Conservation (phyloP, 129 eudicot genomes). For the carrot (Daucus carota) region DNA sequence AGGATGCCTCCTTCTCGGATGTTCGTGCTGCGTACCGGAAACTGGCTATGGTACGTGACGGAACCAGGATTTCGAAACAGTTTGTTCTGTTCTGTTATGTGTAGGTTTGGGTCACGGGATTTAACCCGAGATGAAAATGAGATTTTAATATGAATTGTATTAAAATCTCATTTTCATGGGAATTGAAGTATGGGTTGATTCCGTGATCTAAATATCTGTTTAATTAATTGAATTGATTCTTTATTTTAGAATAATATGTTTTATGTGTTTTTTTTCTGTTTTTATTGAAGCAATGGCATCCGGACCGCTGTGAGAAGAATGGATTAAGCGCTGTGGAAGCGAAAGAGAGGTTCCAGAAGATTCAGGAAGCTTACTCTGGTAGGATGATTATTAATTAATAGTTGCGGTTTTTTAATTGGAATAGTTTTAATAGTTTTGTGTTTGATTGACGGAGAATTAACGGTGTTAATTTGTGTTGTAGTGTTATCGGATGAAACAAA, state of each 20-base stretch:
- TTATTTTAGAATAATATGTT: not conserved
- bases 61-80: too few relatives aligned
- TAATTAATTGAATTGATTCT: not conserved
- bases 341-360: constrained; percentile 61
- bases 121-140: not conserved
- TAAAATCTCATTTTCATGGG: too few relatives aligned
- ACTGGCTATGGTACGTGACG: constrained; percentile 57
- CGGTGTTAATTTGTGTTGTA: constrained; percentile 17
- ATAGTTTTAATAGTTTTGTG: too few relatives aligned
- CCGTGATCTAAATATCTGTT: not conserved
- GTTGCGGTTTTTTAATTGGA: too few relatives aligned
- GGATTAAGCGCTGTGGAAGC: constrained; percentile 71
- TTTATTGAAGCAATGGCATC: constrained; percentile 86
- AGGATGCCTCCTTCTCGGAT: constrained; percentile 70
- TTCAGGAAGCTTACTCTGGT: constrained; percentile 96
- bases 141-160: not conserved
- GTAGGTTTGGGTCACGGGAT: not conserved
- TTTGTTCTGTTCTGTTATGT: too few relatives aligned
- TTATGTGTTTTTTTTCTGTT: not conserved
- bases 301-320: constrained; percentile 65
- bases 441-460: not conserved
- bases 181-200: too few relatives aligned
- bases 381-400: not conserved
- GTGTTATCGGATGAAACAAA: constrained; percentile 73
- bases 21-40: constrained; percentile 84